Evolutionary conservation across 371 early-diverging fungal species (phyloP), one percentile per base, ranked within the genome.

Genomic region (Mortierella sp.): DNA sequence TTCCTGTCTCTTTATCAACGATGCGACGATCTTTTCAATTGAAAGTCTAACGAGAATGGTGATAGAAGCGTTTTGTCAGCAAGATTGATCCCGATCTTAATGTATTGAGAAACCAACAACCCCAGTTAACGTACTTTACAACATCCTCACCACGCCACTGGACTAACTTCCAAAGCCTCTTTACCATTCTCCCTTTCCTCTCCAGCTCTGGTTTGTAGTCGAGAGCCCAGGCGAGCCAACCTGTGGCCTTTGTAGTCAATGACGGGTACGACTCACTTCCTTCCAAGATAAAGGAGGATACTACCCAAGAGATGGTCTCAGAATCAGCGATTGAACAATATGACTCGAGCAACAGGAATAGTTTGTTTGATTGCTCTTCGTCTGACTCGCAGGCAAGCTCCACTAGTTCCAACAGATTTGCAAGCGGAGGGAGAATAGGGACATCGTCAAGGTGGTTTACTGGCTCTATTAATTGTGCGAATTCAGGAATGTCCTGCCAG

Each of bases 161-260:
- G 18, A 73, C 77, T 6, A 73, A 47, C 37, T 32, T 70, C 83
- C 83, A 83, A 4, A 83, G 54, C 24, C 67, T 66, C 55, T 51
- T 68, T 18, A 70, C 47, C 68, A 83, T 70, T 3, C 68, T 61
- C 8, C 83, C 83, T 71, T 61, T 73, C 64, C 68, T 57, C 5
- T 45, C 60, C n/a, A 77, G 74, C 20, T 73, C 83, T 12, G 66
- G 71, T 40, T 77, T 83, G 28, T 77, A 83, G 16, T 83, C 77
- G 22, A 73, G 28, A 1, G 68, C 40, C 70, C 63, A 77, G 0
- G 61, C 68, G 11, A 83, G 65, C 83, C 83, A 83, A 5, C 83
- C 77, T 32, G 52, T 52, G 14, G 49, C 26, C 18, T 60, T 32
- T 22, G 49, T 47, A 8, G 73, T 32, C 37, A 66, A 28, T 24